phyloP scores from a whole-genome alignment of 2,329 filamentous ascomycete species.

The Cytospora mali region DNA sequence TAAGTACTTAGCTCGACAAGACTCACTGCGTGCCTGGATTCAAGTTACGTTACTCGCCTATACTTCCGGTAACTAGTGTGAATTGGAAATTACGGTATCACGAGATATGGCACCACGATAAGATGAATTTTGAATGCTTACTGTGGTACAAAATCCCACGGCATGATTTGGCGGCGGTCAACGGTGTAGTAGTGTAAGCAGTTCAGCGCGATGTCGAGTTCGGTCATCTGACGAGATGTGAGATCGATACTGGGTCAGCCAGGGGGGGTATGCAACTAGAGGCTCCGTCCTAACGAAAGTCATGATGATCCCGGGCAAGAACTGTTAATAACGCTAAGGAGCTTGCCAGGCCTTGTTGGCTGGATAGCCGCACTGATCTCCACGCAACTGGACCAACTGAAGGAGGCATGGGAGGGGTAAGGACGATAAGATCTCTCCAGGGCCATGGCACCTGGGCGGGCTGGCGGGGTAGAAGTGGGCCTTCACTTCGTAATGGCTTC shows the following conservation, averaged over 20 bases:
- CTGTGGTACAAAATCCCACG: no score
- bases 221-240: background rate
- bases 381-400: background rate
- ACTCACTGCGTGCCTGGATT: background rate
- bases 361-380: background rate
- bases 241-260: background rate
- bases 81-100: background rate
- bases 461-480: background rate
- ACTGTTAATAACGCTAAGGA: no score
- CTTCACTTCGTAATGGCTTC: background rate
- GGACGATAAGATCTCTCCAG: background rate
- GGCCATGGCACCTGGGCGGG: background rate
- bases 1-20: background rate
- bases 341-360: background rate
- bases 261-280: background rate
- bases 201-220: background rate
- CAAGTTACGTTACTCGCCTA: background rate
- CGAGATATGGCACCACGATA: background rate
- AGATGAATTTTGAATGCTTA: background rate
- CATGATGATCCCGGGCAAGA: background rate
- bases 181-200: background rate
- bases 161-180: background rate
- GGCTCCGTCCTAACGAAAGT: background rate
- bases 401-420: constrained; percentile 1
- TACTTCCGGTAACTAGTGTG: background rate